phyloP scores from a whole-genome alignment of 805 yeast genomes.

The Huiozyma sinensis region DNA sequence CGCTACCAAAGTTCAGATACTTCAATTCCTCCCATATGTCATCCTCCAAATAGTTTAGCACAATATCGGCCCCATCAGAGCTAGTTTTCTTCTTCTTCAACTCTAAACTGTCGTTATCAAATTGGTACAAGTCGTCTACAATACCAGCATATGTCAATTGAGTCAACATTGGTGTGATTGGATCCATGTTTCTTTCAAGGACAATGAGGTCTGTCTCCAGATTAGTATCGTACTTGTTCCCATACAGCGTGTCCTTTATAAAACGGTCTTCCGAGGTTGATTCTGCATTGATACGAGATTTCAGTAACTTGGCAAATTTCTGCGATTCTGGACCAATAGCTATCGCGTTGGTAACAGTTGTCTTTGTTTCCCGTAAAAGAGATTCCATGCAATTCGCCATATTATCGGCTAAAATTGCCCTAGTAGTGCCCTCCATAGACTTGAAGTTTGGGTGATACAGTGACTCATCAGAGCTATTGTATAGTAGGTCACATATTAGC shows the following conservation, averaged over 20 bases:
- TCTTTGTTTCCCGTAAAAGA: slow-evolving; percentile 14
- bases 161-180: slow-evolving; percentile 55
- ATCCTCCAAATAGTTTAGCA: slow-evolving; percentile 15
- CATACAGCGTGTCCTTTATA: slow-evolving; percentile 23
- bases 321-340: slow-evolving; percentile 20
- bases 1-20: slow-evolving; percentile 64
- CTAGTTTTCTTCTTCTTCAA: slow-evolving; percentile 14
- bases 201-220: slow-evolving; percentile 63
- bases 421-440: slow-evolving; percentile 18
- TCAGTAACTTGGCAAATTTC: slow-evolving; percentile 10
- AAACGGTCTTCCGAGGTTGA: slow-evolving; percentile 12
- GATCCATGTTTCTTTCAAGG: slow-evolving; percentile 69
- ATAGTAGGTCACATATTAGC: slow-evolving; percentile 14
- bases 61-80: slow-evolving; percentile 1
- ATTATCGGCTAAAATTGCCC: slow-evolving; percentile 19
- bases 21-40: slow-evolving; percentile 36
- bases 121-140: slow-evolving; percentile 57
- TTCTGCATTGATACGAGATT: slow-evolving; percentile 8
- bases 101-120: slow-evolving; percentile 32
- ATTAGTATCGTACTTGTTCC: slow-evolving; percentile 30
- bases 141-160: slow-evolving; percentile 80
- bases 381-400: slow-evolving; percentile 18
- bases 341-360: slow-evolving; percentile 18
- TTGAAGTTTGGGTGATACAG: slow-evolving; percentile 15
- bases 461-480: slow-evolving; percentile 17